phyloP scores from a whole-genome alignment of 192 early-diverging fungal genomes.

The Chytriomyces sp. region DNA sequence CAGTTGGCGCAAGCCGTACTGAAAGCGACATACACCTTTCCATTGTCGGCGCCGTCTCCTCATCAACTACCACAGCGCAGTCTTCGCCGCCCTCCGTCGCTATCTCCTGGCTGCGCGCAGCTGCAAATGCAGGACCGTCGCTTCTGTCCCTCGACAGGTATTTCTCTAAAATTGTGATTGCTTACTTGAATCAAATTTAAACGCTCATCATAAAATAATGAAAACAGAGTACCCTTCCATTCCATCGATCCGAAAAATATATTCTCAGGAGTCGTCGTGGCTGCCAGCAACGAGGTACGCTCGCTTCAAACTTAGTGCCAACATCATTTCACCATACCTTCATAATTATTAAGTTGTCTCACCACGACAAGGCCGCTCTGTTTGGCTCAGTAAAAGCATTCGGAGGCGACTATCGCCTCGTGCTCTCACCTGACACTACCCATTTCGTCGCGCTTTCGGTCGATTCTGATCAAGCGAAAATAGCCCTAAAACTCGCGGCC shows the following conservation, averaged over 20 bases:
- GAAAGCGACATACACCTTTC: too few species aligned
- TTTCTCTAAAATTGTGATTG: too few species aligned
- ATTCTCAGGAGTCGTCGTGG: slow-evolving; percentile 51
- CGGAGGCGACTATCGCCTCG: slow-evolving; percentile 45
- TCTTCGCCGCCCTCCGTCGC: too few species aligned
- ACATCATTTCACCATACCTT: background rate
- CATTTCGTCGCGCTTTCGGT: slow-evolving; percentile 41
- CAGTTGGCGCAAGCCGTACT: too few species aligned
- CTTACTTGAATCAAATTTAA: too few species aligned
- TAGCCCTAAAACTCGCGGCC: background rate
- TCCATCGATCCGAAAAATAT: slow-evolving; percentile 48
- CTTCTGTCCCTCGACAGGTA: too few species aligned
- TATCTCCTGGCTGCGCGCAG: too few species aligned
- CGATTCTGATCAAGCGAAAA: slow-evolving; percentile 20
- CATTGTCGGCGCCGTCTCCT: too few species aligned
- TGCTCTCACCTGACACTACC: slow-evolving; percentile 41
- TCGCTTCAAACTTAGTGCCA: background rate
- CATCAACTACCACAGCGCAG: too few species aligned
- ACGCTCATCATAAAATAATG: background rate
- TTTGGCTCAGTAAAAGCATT: slow-evolving; percentile 45
- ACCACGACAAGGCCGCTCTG: slow-evolving; percentile 36
- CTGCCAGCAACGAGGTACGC: slow-evolving; percentile 37
- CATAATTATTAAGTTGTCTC: slow-evolving; percentile 29
- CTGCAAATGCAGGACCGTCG: too few species aligned
- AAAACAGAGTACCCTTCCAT: slow-evolving; percentile 36